Evolutionary conservation across 257 asterid genomes (phyloP).

Genomic region (Nicotiana knightiana): DNA sequence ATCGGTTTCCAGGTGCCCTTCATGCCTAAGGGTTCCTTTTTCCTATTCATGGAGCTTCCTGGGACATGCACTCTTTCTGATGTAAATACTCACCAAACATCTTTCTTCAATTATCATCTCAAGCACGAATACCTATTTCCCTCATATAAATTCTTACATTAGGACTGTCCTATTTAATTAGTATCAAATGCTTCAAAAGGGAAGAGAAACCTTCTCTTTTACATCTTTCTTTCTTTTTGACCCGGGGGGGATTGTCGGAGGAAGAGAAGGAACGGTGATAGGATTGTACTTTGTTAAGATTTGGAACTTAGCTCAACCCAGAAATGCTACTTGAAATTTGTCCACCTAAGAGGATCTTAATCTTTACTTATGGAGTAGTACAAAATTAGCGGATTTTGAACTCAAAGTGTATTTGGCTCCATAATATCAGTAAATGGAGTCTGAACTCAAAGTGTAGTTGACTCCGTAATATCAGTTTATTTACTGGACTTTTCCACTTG

Average conservation of each 20-base stretch:
- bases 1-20: conserved; percentile 56
- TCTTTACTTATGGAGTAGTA: neutral
- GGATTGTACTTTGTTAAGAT: neutral
- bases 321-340: neutral
- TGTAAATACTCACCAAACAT: conserved; percentile 33
- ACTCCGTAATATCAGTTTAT: too few relatives aligned
- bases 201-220: neutral
- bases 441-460: too few relatives aligned
- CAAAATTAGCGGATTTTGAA: neutral
- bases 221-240: neutral
- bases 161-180: neutral
- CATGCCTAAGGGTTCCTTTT: conserved; percentile 74
- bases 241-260: neutral
- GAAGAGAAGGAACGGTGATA: neutral
- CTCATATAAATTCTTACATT: neutral
- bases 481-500: too few relatives aligned
- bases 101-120: neutral
- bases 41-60: conserved; percentile 73
- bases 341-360: neutral
- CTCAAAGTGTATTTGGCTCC: conserved; percentile 3
- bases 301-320: neutral
- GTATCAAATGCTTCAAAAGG: conserved; percentile 1
- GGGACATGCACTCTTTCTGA: conserved; percentile 61
- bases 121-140: neutral
- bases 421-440: neutral